Evolutionary conservation across 2,329 filamentous ascomycete genomes (phyloP).

Genomic region (Xylaria sp.): DNA sequence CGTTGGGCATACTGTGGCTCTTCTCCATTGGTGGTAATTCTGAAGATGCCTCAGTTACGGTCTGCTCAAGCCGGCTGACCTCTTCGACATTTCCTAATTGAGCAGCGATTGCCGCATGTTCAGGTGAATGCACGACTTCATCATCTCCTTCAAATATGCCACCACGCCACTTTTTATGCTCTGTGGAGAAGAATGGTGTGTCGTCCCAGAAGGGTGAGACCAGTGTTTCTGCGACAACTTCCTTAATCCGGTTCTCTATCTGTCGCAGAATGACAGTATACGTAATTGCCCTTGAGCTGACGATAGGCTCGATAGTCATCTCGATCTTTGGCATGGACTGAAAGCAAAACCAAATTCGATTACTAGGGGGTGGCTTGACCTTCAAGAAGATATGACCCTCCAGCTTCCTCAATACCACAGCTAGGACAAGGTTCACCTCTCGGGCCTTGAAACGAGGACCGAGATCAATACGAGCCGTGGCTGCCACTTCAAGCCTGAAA

Average conservation of each 20-base stretch:
- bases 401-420: slow-evolving; percentile 84
- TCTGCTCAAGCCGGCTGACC: slow-evolving; percentile 58
- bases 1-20: slow-evolving; percentile 61
- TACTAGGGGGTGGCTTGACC: slow-evolving; percentile 94
- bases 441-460: slow-evolving; percentile 88
- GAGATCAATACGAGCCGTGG: slow-evolving; percentile 92
- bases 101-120: slow-evolving; percentile 54
- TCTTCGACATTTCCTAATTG: slow-evolving; percentile 61
- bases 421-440: slow-evolving; percentile 89
- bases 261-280: slow-evolving; percentile 91
- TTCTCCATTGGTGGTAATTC: slow-evolving; percentile 65
- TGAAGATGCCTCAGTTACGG: slow-evolving; percentile 49
- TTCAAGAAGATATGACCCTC: slow-evolving; percentile 87
- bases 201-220: slow-evolving; percentile 98
- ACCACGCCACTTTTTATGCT: slow-evolving; percentile 81
- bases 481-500: slow-evolving; percentile 88
- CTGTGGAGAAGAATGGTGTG: slow-evolving; percentile 86
- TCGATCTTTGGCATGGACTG: slow-evolving; percentile 94
- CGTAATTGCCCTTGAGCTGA: slow-evolving; percentile 94
- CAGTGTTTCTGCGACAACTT: slow-evolving; percentile 90
- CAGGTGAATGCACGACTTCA: slow-evolving; percentile 53
- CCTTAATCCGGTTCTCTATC: slow-evolving; percentile 94
- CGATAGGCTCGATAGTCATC: slow-evolving; percentile 93
- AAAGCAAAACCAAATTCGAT: slow-evolving; percentile 95
- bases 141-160: slow-evolving; percentile 78